These are phyloP conservation scores for Alternaria conjuncta DNA, from an alignment of 2,329 filamentous ascomycete species.

Conservation along the genomic window DNA sequence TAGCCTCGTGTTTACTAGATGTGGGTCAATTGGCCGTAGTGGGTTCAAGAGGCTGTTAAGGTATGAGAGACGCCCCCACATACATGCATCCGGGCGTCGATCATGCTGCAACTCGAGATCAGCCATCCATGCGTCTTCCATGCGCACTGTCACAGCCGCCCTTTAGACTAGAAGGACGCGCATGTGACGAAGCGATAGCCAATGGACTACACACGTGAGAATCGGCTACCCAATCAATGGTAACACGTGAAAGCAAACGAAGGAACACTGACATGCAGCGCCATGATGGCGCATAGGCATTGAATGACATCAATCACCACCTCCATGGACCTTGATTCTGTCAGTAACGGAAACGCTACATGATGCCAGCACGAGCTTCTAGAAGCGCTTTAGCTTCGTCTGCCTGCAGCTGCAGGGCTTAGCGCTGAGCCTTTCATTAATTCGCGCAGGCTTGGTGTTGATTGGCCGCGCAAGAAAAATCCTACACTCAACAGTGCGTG, in stretches of 20 bases:
- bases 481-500: background rate
- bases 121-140: slow-evolving; percentile 2
- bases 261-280: background rate
- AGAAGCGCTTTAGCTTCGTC: slow-evolving; percentile 6
- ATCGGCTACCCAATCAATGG: slow-evolving; percentile 1
- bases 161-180: slow-evolving; percentile 15
- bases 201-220: slow-evolving; percentile 29
- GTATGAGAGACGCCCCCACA: slow-evolving; percentile 1
- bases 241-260: slow-evolving; percentile 4
- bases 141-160: slow-evolving; percentile 2
- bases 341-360: background rate
- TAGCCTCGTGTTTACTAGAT: slow-evolving; percentile 9
- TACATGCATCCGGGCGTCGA: slow-evolving; percentile 8
- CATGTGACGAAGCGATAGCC: slow-evolving; percentile 19
- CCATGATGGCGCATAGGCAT: background rate
- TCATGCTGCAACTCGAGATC: slow-evolving; percentile 11
- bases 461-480: slow-evolving; percentile 11
- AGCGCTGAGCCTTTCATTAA: background rate
- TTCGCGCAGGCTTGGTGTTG: background rate
- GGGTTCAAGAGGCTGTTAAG: background rate
- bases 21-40: slow-evolving; percentile 16
- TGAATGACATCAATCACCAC: background rate
- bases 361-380: slow-evolving; percentile 13
- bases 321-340: background rate
- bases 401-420: background rate